A percentile compares a stretch with the other conserved stretches of the same genome.
phyloP scores from a whole-genome alignment of 2,329 filamentous ascomycete genomes.

The Scedosporium dehoogii region DNA sequence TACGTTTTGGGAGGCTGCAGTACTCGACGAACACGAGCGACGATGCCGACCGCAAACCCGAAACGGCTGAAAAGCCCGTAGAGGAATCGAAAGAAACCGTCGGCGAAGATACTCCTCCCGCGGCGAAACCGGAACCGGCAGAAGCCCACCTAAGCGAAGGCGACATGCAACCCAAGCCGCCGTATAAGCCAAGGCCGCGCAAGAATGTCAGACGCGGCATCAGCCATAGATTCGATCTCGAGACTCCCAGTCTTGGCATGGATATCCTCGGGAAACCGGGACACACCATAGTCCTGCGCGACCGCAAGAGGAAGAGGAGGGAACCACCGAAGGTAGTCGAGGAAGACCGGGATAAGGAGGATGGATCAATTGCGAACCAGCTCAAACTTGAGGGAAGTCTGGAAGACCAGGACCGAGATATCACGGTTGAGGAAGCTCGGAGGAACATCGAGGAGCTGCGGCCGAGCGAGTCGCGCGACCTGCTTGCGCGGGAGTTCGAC shows the following conservation, averaged over 20 bases:
- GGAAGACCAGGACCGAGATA: constrained; percentile 15
- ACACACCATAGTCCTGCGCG: constrained; percentile 37
- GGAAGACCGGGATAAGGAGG: constrained; percentile 3
- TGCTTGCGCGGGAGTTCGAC: constrained; percentile 31
- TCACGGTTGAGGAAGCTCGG: constrained; percentile 24
- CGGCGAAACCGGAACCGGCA: neutral
- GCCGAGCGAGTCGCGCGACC: constrained; percentile 26
- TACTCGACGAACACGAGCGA: constrained; percentile 1
- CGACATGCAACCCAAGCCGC: neutral
- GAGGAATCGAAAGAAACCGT: neutral
- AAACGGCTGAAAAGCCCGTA: neutral
- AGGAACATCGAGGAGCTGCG: constrained; percentile 38
- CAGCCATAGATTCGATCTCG: neutral
- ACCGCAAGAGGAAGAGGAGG: constrained; percentile 13
- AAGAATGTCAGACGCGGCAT: neutral
- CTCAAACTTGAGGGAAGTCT: constrained; percentile 23
- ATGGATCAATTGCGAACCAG: constrained; percentile 6
- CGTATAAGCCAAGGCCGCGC: neutral
- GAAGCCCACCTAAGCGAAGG: neutral
- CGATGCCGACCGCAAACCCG: neutral
- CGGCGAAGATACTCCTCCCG: neutral
- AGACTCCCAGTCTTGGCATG: constrained; percentile 15
- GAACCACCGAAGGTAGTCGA: constrained; percentile 5
- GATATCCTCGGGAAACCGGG: constrained; percentile 25
- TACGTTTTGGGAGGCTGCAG: neutral